Conservation (phyloP, 306 rosid species). For the Cercis canadensis region DNA sequence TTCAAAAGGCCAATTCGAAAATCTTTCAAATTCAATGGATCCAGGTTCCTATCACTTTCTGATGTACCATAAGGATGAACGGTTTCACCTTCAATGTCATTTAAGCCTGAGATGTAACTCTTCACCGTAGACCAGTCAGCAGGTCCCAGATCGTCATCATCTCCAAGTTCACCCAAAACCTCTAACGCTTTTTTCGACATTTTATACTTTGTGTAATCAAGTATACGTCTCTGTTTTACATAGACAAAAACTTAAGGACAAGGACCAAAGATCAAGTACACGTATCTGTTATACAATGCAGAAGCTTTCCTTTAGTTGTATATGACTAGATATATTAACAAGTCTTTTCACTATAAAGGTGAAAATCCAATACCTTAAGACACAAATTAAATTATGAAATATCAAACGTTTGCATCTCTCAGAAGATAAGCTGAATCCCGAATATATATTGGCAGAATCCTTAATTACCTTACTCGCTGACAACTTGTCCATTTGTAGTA, state of each 20-base stretch:
- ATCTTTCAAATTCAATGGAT: constrained; percentile 73
- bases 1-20: constrained; percentile 79
- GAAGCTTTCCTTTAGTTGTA: too few relatives aligned
- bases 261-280: constrained; percentile 22
- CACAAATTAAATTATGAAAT: too few relatives aligned
- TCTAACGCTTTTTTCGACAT: constrained; percentile 89
- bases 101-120: constrained; percentile 72
- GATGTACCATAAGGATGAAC: constrained; percentile 65
- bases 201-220: constrained; percentile 82
- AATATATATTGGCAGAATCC: constrained; percentile 37
- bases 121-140: constrained; percentile 86
- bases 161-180: constrained; percentile 91
- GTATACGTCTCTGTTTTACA: constrained; percentile 66
- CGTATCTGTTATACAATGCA: constrained; percentile 9
- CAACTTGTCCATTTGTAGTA: constrained; percentile 70
- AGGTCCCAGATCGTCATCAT: constrained; percentile 95
- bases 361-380: too few relatives aligned
- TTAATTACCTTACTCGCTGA: constrained; percentile 86
- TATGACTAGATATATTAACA: too few relatives aligned
- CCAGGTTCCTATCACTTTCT: constrained; percentile 47
- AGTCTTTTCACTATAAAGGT: too few relatives aligned
- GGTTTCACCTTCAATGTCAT: constrained; percentile 64
- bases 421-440: too few relatives aligned
- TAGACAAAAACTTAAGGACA: neutral
- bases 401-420: too few relatives aligned